Percentiles rank a stretch among this genome's conserved stretches.
Conservation (phyloP, 2,329 filamentous ascomycete species). For the Arachnomyces sp. region DNA sequence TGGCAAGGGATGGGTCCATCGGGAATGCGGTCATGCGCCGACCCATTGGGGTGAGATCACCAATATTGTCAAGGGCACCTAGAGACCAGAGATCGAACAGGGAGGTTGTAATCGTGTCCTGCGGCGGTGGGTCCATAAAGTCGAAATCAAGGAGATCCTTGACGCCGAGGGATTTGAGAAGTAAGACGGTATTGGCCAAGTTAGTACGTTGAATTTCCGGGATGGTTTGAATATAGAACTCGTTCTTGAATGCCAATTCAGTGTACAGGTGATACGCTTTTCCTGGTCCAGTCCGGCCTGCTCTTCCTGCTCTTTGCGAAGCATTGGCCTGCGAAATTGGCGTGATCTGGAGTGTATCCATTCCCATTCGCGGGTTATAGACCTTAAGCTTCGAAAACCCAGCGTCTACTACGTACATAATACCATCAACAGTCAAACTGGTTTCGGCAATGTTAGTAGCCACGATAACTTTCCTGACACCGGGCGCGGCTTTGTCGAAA, state of each 20-base stretch:
- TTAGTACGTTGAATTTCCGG: conserved; percentile 97
- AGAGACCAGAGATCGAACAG: conserved; percentile 97
- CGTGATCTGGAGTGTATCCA: conserved; percentile 97
- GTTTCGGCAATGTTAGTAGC: conserved; percentile 98
- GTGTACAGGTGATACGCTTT: conserved; percentile 94
- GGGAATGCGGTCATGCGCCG: conserved; percentile 94
- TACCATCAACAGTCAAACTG: conserved; percentile 93
- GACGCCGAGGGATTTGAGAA: conserved; percentile 90
- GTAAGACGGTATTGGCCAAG: conserved; percentile 84
- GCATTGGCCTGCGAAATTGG: conserved; percentile 96
- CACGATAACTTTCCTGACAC: conserved; percentile 93
- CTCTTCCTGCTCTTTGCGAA: conserved; percentile 85
- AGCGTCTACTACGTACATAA: conserved; percentile 97
- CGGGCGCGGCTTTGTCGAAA: conserved; percentile 82
- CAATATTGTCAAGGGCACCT: conserved; percentile 86
- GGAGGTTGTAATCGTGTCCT: conserved; percentile 95
- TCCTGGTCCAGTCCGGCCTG: conserved; percentile 87
- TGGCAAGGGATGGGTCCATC: conserved; percentile 94
- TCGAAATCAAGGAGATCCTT: conserved; percentile 93
- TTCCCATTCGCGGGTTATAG: conserved; percentile 97
- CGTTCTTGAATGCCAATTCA: conserved; percentile 88
- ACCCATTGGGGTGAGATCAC: conserved; percentile 80
- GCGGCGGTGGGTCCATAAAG: conserved; percentile 97
- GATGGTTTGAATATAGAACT: conserved; percentile 93
- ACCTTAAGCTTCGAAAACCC: conserved; percentile 98